Base-by-base conservation (phyloP, 129 eudicot species). In the Artemisia annua region DNA sequence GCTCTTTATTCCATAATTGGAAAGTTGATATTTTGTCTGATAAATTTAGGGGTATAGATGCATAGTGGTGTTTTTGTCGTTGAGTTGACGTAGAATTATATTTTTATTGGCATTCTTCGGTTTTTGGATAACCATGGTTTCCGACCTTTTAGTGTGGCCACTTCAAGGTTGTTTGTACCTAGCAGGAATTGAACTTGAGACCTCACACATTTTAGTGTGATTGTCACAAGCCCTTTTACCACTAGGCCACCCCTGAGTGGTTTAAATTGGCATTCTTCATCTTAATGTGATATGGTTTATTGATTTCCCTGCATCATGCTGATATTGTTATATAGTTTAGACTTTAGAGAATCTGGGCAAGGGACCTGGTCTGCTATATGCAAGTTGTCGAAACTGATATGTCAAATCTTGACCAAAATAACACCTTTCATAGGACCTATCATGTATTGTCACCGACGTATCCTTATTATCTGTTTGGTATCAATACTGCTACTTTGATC, bases 281-380 rank as follows among this genome's bases (percentile, higher is more conserved):
- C 43, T 5, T 35, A 5, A 9, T 35, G 8, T 35, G 8, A 35
- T 35, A 59, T 57, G 56, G 65, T 50, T 68, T 57, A 11, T 69
- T 62, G 28, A 49, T 48, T 48, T 48, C 26, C 32, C 46, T 32
- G 43, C 18, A 11, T 50, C 62, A 56, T 15, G 81, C 39, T 18
- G 71, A 60, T 74, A 55, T 35, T 20, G n/a, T 35, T 0, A 44
- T 50, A 50, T 51, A 51, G 5, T 11, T 11, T 16, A 35, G 43
- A 35, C 43, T 35, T 35, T 35, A 35, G 76, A 73, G 69, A 52
- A 72, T 78, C 30, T 51, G 66, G 30, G 43, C 71, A 61, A 62
- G 51, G 3, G 56, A 63, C 70, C 14, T 15, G 22, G 19, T 70
- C 64, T 32, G 8, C 52, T 78, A 71, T 43, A 62, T 35, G 43